A percentile compares a stretch with the other conserved stretches of the same genome.
Evolutionary conservation across 345 rosid species (phyloP).

Genomic region (Boechera stricta): DNA sequence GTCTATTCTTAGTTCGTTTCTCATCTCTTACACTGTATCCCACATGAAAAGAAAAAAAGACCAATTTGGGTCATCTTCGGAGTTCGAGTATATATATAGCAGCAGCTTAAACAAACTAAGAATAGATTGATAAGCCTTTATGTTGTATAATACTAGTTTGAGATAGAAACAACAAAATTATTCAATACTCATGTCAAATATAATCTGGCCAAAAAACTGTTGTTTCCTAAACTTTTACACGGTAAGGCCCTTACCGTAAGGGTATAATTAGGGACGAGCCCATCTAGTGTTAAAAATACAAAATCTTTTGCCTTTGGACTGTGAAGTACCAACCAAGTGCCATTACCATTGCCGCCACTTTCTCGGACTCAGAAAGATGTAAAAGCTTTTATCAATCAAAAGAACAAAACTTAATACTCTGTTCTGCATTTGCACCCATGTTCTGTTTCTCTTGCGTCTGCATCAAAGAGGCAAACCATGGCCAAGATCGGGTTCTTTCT

Average conservation of each 20-base stretch:
- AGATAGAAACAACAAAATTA: background rate
- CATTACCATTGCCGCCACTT: constrained; percentile 21
- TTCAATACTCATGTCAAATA: background rate
- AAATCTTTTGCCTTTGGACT: constrained; percentile 14
- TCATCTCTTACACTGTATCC: background rate
- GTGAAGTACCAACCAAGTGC: constrained; percentile 28
- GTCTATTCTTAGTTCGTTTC: background rate
- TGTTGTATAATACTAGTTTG: background rate
- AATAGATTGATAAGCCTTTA: background rate
- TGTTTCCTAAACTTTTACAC: constrained; percentile 3
- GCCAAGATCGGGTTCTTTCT: constrained; percentile 14
- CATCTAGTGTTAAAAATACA: constrained; percentile 11
- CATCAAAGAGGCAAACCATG: constrained; percentile 11
- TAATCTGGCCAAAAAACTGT: background rate
- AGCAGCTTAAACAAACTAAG: background rate
- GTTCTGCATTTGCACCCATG: constrained; percentile 4
- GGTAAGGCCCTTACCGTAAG: background rate
- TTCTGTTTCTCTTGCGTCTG: constrained; percentile 21
- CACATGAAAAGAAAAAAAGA: background rate
- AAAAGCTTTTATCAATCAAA: constrained; percentile 21
- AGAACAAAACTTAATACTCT: constrained; percentile 27
- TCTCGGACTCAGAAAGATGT: constrained; percentile 10
- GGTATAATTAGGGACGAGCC: constrained; percentile 5
- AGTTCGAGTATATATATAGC: background rate
- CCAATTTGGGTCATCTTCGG: background rate